Percentiles rank a stretch among this genome's conserved stretches.
Evolutionary conservation across 768 basidiomycete species (phyloP).

Genomic region (Terana coerulea): DNA sequence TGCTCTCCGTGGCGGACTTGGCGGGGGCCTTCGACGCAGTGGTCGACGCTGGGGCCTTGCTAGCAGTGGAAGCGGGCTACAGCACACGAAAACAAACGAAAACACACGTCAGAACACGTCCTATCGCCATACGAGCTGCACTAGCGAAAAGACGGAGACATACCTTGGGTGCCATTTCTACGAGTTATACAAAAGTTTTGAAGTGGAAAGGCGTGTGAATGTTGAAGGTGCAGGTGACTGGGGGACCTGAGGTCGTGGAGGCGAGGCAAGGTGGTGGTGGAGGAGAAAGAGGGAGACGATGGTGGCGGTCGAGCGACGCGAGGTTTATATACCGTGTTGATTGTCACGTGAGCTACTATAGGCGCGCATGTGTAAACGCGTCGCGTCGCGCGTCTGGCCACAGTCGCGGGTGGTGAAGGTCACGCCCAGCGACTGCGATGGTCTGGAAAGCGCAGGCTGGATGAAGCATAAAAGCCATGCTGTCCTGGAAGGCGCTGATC

Average conservation of each 20-base stretch:
- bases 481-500: too few species aligned
- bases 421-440: too few species aligned
- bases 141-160: constrained; percentile 3
- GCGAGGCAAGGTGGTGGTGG: constrained; percentile 14
- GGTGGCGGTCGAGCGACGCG: constrained; percentile 18
- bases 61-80: constrained; percentile 48
- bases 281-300: constrained; percentile 8
- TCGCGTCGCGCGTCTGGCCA: constrained; percentile 2
- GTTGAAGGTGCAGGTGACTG: too few species aligned
- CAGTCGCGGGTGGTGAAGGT: too few species aligned
- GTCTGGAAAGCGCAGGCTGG: too few species aligned
- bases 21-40: constrained; percentile 38
- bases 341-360: constrained; percentile 6
- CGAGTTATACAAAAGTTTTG: neutral
- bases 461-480: too few species aligned
- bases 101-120: constrained; percentile 1
- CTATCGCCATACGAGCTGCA: neutral
- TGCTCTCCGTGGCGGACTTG: constrained; percentile 33
- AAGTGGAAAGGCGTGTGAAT: too few species aligned
- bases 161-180: constrained; percentile 28
- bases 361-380: neutral
- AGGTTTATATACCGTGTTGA: constrained; percentile 10
- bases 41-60: constrained; percentile 51
- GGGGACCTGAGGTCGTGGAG: too few species aligned
- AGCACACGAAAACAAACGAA: constrained; percentile 5